Evolutionary conservation across 768 basidiomycete species (phyloP).

Genomic region (Rhodotorula sphaerocarpa): DNA sequence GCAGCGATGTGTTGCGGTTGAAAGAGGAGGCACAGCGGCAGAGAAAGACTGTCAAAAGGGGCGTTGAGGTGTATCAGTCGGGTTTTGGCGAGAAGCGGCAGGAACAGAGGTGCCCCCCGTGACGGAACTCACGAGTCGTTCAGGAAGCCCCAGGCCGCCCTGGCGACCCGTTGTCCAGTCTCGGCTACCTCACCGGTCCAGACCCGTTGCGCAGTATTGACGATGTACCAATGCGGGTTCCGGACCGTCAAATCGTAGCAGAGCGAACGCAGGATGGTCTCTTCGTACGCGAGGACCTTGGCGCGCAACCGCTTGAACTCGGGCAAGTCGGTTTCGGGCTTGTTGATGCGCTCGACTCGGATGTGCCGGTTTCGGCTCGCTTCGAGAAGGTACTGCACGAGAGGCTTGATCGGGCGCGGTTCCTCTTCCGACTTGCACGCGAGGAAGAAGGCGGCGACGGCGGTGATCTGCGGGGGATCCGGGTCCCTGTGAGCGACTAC

Average conservation of each 20-base stretch:
- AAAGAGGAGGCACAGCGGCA: conserved; percentile 37
- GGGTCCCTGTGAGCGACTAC: no score
- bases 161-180: not conserved
- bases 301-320: conserved; percentile 28
- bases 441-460: conserved; percentile 41
- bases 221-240: conserved; percentile 31
- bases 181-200: conserved; percentile 8
- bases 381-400: conserved; percentile 35
- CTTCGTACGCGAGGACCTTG: conserved; percentile 39
- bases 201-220: conserved; percentile 18
- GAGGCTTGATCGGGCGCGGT: conserved; percentile 33
- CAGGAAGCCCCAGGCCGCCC: conserved; percentile 27
- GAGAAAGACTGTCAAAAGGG: conserved; percentile 19
- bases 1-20: conserved; percentile 37
- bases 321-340: not conserved
- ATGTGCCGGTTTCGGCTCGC: not conserved
- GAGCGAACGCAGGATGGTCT: conserved; percentile 40
- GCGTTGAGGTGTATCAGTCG: no score
- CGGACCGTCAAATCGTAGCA: conserved; percentile 42
- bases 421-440: conserved; percentile 42
- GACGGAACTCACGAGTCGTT: conserved; percentile 32
- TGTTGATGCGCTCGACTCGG: conserved; percentile 17
- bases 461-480: conserved; percentile 37
- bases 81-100: not conserved
- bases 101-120: not conserved